Conservation (phyloP, 179 eudicot genomes). For the Spinacia oleracea region DNA sequence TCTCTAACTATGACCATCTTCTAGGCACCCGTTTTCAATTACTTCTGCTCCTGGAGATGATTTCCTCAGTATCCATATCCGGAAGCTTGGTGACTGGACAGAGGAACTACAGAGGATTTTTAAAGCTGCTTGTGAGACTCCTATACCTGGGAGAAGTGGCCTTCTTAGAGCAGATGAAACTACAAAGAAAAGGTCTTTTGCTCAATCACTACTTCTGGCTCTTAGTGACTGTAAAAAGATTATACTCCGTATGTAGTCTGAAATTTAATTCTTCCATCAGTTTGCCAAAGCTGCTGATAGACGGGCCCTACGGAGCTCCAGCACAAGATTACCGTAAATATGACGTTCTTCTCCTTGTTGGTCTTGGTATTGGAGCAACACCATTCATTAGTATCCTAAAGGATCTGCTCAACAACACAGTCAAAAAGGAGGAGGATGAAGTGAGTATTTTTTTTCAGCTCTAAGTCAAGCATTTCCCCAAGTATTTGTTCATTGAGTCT, state of each 20-base stretch:
- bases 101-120: slow-evolving; percentile 73
- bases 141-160: slow-evolving; percentile 80
- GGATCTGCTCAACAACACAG: slow-evolving; percentile 83
- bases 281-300: slow-evolving; percentile 86
- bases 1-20: slow-evolving; percentile 13
- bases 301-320: slow-evolving; percentile 99
- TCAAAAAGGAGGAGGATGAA: slow-evolving; percentile 79
- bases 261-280: slow-evolving; percentile 41
- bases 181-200: slow-evolving; percentile 59
- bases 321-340: slow-evolving; percentile 93
- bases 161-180: slow-evolving; percentile 92
- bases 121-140: slow-evolving; percentile 72
- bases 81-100: slow-evolving; percentile 95
- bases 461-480: background rate
- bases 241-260: slow-evolving; percentile 17
- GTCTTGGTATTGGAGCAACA: slow-evolving; percentile 97
- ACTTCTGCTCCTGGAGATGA: slow-evolving; percentile 96
- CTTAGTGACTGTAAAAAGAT: background rate
- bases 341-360: slow-evolving; percentile 89
- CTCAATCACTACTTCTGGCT: background rate
- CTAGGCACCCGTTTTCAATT: slow-evolving; percentile 98
- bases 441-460: slow-evolving; percentile 41
- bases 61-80: slow-evolving; percentile 82
- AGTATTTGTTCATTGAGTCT: background rate
- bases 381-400: slow-evolving; percentile 96